A percentile compares a stretch with the other conserved stretches of the same genome.
phyloP scores from a whole-genome alignment of 2,329 filamentous ascomycete genomes.

The Aschersonia sp. region DNA sequence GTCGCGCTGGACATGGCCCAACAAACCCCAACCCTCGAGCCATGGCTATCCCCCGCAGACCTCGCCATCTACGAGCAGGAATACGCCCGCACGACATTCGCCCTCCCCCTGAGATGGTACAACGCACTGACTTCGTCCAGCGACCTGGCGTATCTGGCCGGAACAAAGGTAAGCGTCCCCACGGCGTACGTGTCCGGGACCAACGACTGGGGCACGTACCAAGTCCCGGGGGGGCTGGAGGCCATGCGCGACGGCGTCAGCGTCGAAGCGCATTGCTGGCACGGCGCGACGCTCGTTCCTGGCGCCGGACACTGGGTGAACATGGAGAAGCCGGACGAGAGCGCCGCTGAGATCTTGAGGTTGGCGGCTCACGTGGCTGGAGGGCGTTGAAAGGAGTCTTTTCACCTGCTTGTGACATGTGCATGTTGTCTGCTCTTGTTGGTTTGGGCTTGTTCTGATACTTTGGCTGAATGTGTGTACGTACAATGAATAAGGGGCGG shows the following conservation, averaged over 20 bases:
- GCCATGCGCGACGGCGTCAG: slow-evolving; percentile 8
- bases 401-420: neutral
- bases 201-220: slow-evolving; percentile 54
- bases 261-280: slow-evolving; percentile 35
- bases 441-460: too few relatives aligned
- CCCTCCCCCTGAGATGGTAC: slow-evolving; percentile 56
- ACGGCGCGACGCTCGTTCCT: slow-evolving; percentile 36
- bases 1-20: slow-evolving; percentile 19
- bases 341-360: slow-evolving; percentile 1
- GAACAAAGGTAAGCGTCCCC: slow-evolving; percentile 36
- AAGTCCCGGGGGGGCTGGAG: slow-evolving; percentile 50
- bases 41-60: slow-evolving; percentile 45
- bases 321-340: slow-evolving; percentile 42
- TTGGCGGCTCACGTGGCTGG: neutral
- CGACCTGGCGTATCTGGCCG: slow-evolving; percentile 12
- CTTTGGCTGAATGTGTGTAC: too few relatives aligned
- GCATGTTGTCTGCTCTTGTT: too few relatives aligned
- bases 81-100: slow-evolving; percentile 48
- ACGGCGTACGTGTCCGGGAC: slow-evolving; percentile 46
- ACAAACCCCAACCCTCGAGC: slow-evolving; percentile 7
- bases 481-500: too few relatives aligned
- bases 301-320: slow-evolving; percentile 58
- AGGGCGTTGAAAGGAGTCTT: neutral
- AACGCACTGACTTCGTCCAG: slow-evolving; percentile 31
- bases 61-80: slow-evolving; percentile 46